These are phyloP conservation scores for Populus pruinosa DNA, from an alignment of 345 rosid species.

Conservation along the genomic window DNA sequence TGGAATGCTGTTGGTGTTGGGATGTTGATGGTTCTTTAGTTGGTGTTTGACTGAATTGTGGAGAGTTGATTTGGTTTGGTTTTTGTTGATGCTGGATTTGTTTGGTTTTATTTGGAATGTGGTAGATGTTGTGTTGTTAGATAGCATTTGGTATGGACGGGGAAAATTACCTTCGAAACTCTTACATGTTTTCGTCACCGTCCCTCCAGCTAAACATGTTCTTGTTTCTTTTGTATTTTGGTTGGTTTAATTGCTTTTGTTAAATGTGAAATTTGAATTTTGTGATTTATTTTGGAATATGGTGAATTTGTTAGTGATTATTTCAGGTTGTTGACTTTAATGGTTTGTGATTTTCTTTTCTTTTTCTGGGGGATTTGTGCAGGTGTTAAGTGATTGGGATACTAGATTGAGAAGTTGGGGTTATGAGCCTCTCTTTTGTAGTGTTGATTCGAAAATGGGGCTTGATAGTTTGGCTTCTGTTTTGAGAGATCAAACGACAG, in stretches of 20 bases:
- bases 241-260: not conserved
- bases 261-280: not conserved
- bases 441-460: conserved; percentile 62
- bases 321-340: not conserved
- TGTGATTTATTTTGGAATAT: not conserved
- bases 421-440: conserved; percentile 76
- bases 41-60: not conserved
- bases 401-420: conserved; percentile 68
- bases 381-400: conserved; percentile 66
- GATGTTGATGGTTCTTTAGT: not conserved
- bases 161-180: too few species aligned
- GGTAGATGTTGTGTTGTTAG: not conserved
- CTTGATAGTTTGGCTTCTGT: conserved; percentile 56
- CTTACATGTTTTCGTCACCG: too few species aligned
- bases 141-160: too few species aligned
- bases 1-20: not conserved
- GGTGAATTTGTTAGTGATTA: not conserved
- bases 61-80: not conserved
- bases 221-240: not conserved
- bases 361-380: conserved; percentile 21
- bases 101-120: not conserved
- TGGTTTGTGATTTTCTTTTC: not conserved
- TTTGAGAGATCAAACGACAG: conserved; percentile 77
- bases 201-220: too few species aligned
- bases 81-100: not conserved